Evolutionary conservation across 1,139 yeast genomes (phyloP).

Genomic region (Tardiomyces depauwii): DNA sequence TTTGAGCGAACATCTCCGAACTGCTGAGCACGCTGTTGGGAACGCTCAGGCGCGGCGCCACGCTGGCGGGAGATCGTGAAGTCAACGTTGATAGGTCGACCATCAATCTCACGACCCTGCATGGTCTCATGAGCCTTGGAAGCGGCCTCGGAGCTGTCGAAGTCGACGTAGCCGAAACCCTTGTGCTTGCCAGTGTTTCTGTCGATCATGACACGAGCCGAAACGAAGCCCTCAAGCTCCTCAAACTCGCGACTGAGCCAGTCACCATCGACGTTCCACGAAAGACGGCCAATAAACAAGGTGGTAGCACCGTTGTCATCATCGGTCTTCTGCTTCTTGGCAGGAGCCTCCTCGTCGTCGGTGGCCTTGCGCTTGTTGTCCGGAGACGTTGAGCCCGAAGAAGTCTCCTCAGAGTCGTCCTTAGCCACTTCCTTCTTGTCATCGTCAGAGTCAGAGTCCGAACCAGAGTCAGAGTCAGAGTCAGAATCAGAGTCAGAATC

Average conservation of each 20-base stretch:
- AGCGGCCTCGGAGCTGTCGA: conserved; percentile 63
- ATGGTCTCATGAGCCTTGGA: conserved; percentile 77
- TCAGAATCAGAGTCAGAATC: conserved; percentile 6
- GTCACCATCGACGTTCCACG: conserved; percentile 94
- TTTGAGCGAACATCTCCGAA: conserved; percentile 84
- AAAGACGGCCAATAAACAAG: conserved; percentile 89
- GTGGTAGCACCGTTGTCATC: conserved; percentile 41
- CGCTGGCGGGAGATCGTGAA: conserved; percentile 77
- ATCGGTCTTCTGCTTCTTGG: conserved; percentile 35
- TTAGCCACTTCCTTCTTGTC: conserved; percentile 10
- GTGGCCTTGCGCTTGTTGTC: conserved; percentile 29
- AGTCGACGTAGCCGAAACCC: conserved; percentile 98
- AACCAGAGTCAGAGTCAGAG: conserved; percentile 19
- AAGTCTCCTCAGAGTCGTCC: conserved; percentile 18
- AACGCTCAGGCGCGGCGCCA: conserved; percentile 33
- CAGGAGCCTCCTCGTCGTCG: conserved; percentile 16
- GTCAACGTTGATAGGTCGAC: conserved; percentile 92
- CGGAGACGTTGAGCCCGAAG: conserved; percentile 3
- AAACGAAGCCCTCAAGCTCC: conserved; percentile 63
- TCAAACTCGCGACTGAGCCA: conserved; percentile 87
- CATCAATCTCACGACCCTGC: conserved; percentile 94
- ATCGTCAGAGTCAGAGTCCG: conserved; percentile 20
- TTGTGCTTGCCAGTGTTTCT: conserved; percentile 87
- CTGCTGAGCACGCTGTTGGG: conserved; percentile 68
- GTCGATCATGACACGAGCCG: conserved; percentile 92